Conservation (phyloP, 2,329 filamentous ascomycete genomes). For the Epichloe festucae region DNA sequence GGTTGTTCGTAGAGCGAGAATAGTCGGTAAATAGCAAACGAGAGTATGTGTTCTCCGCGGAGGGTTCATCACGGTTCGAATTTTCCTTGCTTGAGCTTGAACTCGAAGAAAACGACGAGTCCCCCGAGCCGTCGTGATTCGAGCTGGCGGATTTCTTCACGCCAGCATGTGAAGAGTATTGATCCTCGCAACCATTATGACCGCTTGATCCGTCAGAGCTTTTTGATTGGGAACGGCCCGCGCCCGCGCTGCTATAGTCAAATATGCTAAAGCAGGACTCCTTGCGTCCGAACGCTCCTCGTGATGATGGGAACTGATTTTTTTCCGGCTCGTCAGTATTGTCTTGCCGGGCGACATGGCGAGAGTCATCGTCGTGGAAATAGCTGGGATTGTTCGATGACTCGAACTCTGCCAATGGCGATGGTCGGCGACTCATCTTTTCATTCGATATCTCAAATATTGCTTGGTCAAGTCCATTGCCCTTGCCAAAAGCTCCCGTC, state of each 20-base stretch:
- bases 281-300: constrained; percentile 3
- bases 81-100: neutral
- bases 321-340: neutral
- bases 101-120: neutral
- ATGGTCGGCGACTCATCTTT: neutral
- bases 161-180: neutral
- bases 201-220: neutral
- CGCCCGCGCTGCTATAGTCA: neutral
- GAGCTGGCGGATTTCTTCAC: neutral
- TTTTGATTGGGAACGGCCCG: neutral
- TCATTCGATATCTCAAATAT: neutral
- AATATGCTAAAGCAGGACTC: neutral
- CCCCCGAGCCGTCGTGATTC: neutral
- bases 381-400: neutral
- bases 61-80: neutral
- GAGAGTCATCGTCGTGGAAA: neutral
- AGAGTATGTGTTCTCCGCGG: neutral
- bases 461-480: neutral
- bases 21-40: constrained; percentile 10
- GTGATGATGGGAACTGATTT: neutral
- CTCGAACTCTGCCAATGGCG: constrained; percentile 1
- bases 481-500: neutral
- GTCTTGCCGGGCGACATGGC: neutral
- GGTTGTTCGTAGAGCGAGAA: constrained; percentile 19
- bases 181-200: no score